Base-by-base conservation (phyloP, 208 protist genomes). In the Phytomonas francai region DNA sequence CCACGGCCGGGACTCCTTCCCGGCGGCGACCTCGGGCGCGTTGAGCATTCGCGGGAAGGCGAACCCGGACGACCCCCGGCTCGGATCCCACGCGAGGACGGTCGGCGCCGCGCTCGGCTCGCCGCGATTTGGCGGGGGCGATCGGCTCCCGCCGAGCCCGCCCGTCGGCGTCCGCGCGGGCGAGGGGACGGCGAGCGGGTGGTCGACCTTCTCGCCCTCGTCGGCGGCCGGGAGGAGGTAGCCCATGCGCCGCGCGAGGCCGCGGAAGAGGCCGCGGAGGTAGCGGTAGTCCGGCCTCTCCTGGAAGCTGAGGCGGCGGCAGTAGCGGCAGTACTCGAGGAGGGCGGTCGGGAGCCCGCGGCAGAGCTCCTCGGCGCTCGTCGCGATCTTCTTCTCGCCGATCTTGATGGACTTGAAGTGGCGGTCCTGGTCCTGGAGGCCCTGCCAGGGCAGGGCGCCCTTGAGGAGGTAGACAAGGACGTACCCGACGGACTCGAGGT, bases 391-490 rank as follows among this genome's bases (percentile, higher is more conserved):
- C 71, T 83, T 93, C 63, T 93, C 84, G 6, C 88, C 91, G 59
- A 96, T 94, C 57, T 81, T 77, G 51, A 84, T 78, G 14, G 83
- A 87, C 78, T 94, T 95, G n/a, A 83, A 69, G 36, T 80, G 77
- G 74, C 78, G 73, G 51, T 93, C 87, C 62, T 82, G 77, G 12
- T 78, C 89, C 32, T 83, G 81, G 29, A 97, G 83, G 16, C 96
- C 96, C 62, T 98, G 96, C 94, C 96, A 98, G 3, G 96, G 96
- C 2, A 98, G 79, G 3, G 39, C 79, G n/a, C 94, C 89, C n/a
- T 79, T 80, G 31, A 95, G 63, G 65, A 98, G 97, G 70, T 98
- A 98, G 32, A 98, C 77, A 42, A 98, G 74, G 32, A 98, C 77
- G 78, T 96, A 97, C 0, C 93, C 92, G 31, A 98, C 81, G 12